phyloP scores from a whole-genome alignment of 306 rosid species.

The Cyamopsis tetragonoloba region DNA sequence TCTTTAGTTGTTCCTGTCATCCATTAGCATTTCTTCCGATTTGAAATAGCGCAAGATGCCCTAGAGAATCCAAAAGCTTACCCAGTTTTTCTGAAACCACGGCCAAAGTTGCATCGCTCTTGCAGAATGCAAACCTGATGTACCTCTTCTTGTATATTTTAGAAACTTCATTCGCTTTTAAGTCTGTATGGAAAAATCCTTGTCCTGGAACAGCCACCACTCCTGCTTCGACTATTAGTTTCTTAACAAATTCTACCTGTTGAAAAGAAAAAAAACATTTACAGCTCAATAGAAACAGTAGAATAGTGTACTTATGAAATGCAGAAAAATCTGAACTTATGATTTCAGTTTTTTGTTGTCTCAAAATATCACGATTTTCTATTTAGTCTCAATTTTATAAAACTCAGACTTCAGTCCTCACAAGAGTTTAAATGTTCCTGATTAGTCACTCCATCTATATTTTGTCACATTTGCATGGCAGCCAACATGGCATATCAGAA shows the following conservation, averaged over 20 bases:
- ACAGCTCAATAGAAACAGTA: neutral
- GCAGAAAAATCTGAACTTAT: neutral
- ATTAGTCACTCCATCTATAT: too few relatives aligned
- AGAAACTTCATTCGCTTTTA: conserved; percentile 31
- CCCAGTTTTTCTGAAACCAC: conserved; percentile 52
- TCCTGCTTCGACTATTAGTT: conserved; percentile 62
- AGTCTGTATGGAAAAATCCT: conserved; percentile 57
- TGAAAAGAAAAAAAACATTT: neutral
- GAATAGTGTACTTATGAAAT: neutral
- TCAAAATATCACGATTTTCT: too few relatives aligned
- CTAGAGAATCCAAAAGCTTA: conserved; percentile 38
- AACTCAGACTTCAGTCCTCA: too few relatives aligned
- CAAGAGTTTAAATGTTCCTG: too few relatives aligned
- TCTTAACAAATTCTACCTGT: conserved; percentile 73
- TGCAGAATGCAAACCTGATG: conserved; percentile 86
- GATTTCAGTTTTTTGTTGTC: too few relatives aligned
- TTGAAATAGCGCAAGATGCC: conserved; percentile 29
- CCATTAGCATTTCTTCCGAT: neutral
- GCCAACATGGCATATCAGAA: too few relatives aligned
- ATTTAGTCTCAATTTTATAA: too few relatives aligned
- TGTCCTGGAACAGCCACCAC: conserved; percentile 92
- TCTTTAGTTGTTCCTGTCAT: neutral
- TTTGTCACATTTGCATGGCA: too few relatives aligned
- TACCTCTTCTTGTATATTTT: conserved; percentile 50
- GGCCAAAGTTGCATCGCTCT: conserved; percentile 63